phyloP scores from a whole-genome alignment of 179 eudicot genomes.

The Camellia oleifera region DNA sequence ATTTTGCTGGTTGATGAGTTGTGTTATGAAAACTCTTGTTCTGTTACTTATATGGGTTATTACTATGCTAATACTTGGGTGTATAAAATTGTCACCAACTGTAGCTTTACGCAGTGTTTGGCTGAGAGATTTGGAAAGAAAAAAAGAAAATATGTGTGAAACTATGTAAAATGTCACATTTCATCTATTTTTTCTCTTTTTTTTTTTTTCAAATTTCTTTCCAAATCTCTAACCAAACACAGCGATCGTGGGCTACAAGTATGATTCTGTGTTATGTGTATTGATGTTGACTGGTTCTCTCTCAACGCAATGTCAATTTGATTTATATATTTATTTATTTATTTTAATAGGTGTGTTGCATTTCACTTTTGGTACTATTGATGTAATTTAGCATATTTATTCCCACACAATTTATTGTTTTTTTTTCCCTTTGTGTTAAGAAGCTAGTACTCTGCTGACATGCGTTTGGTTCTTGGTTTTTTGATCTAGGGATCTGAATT shows the following conservation, averaged over 20 bases:
- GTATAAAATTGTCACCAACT: not conserved
- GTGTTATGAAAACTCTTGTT: not conserved
- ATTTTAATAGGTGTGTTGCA: no score
- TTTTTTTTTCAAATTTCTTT: no score
- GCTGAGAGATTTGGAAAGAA: no score
- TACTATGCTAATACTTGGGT: not conserved
- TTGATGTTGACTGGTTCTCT: not conserved
- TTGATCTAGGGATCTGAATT: not conserved
- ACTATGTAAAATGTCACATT: no score
- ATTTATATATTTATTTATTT: no score
- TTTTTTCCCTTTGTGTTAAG: not conserved
- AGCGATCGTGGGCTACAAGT: not conserved
- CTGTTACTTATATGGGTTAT: not conserved
- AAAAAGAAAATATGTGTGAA: no score
- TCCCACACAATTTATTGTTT: no score
- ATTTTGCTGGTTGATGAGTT: not conserved
- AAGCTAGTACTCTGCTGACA: no score
- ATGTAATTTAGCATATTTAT: no score
- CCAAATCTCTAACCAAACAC: no score
- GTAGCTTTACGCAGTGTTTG: not conserved
- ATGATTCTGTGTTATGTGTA: not conserved
- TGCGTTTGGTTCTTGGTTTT: not conserved
- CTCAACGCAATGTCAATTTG: not conserved
- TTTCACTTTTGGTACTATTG: no score
- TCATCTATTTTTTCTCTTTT: no score